Evolutionary conservation across 441 rosid species (phyloP).

Genomic region (Caryocar brasiliense): DNA sequence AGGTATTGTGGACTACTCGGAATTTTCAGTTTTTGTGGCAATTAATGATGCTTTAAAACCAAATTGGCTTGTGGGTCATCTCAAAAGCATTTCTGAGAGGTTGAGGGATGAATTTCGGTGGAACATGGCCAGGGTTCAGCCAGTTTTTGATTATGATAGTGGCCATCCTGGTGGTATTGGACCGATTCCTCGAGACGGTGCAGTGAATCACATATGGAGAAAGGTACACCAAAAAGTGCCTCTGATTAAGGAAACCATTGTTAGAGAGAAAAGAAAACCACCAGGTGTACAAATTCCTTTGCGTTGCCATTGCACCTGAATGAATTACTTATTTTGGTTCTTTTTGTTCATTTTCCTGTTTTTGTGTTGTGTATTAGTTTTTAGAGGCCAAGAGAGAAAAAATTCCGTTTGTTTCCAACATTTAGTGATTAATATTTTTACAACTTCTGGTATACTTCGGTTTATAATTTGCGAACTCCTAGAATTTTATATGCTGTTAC

Average conservation of each 20-base stretch:
- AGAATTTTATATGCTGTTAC: too few species aligned
- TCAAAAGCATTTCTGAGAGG: constrained; percentile 39
- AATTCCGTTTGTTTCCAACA: too few species aligned
- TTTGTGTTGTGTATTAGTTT: too few species aligned
- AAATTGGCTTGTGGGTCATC: constrained; percentile 53
- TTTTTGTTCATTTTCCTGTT: too few species aligned
- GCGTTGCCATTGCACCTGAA: constrained; percentile 78
- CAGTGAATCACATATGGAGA: constrained; percentile 79
- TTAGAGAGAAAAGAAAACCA: constrained; percentile 65
- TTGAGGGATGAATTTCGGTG: constrained; percentile 41
- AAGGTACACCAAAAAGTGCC: constrained; percentile 74
- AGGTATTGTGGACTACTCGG: constrained; percentile 63
- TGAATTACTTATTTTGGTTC: background rate
- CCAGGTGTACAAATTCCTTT: constrained; percentile 51
- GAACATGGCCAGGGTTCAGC: constrained; percentile 46
- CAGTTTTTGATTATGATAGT: constrained; percentile 50
- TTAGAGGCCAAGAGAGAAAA: too few species aligned
- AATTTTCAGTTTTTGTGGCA: constrained; percentile 65
- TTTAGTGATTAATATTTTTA: too few species aligned
- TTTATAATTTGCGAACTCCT: too few species aligned
- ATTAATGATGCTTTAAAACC: constrained; percentile 63
- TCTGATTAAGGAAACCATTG: constrained; percentile 56
- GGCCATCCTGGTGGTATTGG: constrained; percentile 60
- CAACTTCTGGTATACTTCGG: too few species aligned
- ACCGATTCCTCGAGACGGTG: constrained; percentile 54